Evolutionary conservation across 2,329 filamentous ascomycete species (phyloP), one percentile per base, ranked within the genome.

Genomic region (Chaetomiaceae sp.): DNA sequence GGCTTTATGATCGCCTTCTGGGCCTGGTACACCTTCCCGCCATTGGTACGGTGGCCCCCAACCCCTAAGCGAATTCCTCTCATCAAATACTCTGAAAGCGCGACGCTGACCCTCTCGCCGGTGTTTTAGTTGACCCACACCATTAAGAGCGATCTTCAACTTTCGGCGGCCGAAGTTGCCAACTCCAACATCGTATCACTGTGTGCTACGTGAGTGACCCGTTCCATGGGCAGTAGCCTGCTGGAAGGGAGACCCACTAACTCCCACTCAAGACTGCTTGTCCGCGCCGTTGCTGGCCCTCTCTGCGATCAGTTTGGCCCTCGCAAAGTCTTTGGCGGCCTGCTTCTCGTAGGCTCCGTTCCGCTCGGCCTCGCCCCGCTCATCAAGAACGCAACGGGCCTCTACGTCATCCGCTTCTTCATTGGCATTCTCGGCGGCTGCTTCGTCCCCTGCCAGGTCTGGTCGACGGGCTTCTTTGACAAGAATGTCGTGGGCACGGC

Each of bases 121-220:
- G 14, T 14, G 15, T n/a, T n/a, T n/a, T n/a, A 81, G 73, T 71
- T 87, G 61, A 79, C 81, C 41, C 78, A 84, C 60, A 88, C 87
- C 22, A 94, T 95, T 69, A 84, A 83, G 62, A 73, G 82, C 53
- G 88, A 95, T 61, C 76, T 95, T 27, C 63, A 81, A 42, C 79
- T 95, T 58, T 83, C 76, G 10, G 71, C 82, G 20, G 70, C 72
- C 27, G 76, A 95, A 63, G 74, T 95, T 43, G 81, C 84, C 56
- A 96, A 95, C 68, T 95, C 89, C 30, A 95, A 95, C 66, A 91
- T 95, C 51, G 77, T 93, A 48, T 89, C 88, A 6, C 72, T 95
- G 4, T 70, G 75, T 45, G 84, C 83, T 24, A 87, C 84, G 72
- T 79, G 65, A 60, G 74, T 63, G 29, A 18, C 33, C 11, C 15